Percentiles rank a stretch among this genome's conserved stretches.
Evolutionary conservation across 1,139 yeast genomes (phyloP).

Genomic region (Blastobotrys illinoisensis): DNA sequence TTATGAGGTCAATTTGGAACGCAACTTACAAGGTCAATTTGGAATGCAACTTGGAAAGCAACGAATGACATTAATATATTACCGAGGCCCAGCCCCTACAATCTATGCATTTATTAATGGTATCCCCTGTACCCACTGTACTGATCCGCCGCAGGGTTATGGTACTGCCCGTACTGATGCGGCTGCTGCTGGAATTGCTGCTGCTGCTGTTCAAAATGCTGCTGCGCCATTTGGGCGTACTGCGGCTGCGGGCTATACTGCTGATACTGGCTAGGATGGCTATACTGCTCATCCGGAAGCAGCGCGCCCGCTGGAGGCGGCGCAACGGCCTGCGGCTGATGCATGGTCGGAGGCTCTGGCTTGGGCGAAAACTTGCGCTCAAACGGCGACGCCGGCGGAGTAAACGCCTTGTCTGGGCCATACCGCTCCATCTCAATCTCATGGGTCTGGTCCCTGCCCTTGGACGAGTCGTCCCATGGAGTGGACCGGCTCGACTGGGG

Average conservation of each 20-base stretch:
- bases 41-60: neutral
- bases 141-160: neutral
- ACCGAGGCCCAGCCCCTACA: neutral
- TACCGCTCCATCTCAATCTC: conserved; percentile 18
- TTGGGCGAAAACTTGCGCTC: neutral
- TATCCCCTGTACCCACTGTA: neutral
- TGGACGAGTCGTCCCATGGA: conserved; percentile 1
- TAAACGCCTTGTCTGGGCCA: neutral
- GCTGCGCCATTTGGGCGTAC: neutral
- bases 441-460: conserved; percentile 10
- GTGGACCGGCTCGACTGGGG: neutral
- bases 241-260: neutral
- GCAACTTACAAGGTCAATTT: neutral
- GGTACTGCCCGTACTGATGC: neutral
- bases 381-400: conserved; percentile 4
- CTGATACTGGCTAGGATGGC: neutral
- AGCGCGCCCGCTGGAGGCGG: conserved; percentile 3
- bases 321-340: neutral
- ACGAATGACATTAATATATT: neutral
- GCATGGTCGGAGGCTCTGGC: neutral
- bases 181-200: neutral
- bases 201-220: neutral
- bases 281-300: neutral
- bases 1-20: no score
- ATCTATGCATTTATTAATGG: neutral